Evolutionary conservation across 163 green algal genomes (phyloP).

Genomic region (Volvox carteri): DNA sequence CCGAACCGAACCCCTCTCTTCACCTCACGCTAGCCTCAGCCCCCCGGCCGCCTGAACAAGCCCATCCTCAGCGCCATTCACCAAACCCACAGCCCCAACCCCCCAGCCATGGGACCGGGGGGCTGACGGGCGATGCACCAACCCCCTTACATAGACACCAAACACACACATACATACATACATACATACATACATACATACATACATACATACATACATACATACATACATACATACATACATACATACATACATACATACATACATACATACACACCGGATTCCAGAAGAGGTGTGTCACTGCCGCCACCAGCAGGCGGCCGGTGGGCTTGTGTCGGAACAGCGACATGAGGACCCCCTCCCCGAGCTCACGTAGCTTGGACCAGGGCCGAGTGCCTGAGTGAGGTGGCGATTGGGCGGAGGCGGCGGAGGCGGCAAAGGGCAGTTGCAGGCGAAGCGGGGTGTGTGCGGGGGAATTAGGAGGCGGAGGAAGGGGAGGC

Average conservation of each 20-base stretch:
- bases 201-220: not conserved
- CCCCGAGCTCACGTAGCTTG: constrained; percentile 16
- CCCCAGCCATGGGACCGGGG: too few species aligned
- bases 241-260: not conserved
- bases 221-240: not conserved
- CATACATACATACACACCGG: constrained; percentile 21
- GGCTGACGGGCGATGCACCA: too few species aligned
- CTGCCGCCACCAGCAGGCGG: constrained; percentile 58
- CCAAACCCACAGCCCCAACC: too few species aligned
- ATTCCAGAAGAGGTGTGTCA: constrained; percentile 75
- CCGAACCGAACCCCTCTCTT: too few species aligned
- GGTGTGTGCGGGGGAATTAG: too few species aligned
- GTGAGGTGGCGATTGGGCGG: not conserved
- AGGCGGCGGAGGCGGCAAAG: too few species aligned
- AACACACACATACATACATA: not conserved
- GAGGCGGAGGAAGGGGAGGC: too few species aligned
- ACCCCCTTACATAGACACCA: too few species aligned
- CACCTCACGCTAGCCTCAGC: too few species aligned
- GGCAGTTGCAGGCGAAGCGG: too few species aligned
- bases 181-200: not conserved
- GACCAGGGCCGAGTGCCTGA: constrained; percentile 12
- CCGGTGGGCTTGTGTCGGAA: constrained; percentile 36
- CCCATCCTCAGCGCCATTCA: too few species aligned
- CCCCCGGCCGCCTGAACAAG: too few species aligned
- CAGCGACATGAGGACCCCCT: constrained; percentile 36